These are phyloP conservation scores for Monilinia laxa DNA, from an alignment of 2,329 filamentous ascomycete species.

Conservation along the genomic window DNA sequence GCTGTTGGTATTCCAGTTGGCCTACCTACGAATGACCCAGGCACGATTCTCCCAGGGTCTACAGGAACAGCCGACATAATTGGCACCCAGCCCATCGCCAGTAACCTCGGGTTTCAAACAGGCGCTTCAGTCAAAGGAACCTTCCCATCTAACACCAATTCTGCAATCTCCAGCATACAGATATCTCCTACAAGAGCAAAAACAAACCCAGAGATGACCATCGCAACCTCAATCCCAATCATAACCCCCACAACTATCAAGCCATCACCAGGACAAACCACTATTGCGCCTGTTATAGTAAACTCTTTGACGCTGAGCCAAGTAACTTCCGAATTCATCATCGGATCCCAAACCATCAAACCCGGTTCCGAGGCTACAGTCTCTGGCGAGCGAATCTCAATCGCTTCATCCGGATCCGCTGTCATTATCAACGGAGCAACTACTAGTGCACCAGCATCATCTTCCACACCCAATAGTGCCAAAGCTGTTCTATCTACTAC, in stretches of 20 bases:
- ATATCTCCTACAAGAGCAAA: not conserved
- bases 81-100: constrained; percentile 6
- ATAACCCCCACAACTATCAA: constrained; percentile 14
- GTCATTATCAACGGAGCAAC: constrained; percentile 32
- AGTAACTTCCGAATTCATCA: constrained; percentile 28
- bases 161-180: not conserved
- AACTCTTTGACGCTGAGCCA: constrained; percentile 31
- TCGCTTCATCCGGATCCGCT: constrained; percentile 28
- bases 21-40: constrained; percentile 3
- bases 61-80: not conserved
- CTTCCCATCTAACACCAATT: not conserved
- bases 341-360: constrained; percentile 33
- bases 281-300: constrained; percentile 28
- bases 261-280: constrained; percentile 21
- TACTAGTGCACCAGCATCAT: constrained; percentile 11
- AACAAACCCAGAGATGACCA: not conserved
- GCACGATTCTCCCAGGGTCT: not conserved
- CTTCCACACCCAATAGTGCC: not conserved
- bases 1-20: constrained; percentile 12
- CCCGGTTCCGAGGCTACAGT: constrained; percentile 34
- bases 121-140: not conserved
- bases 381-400: constrained; percentile 31
- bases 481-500: constrained; percentile 15
- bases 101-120: not conserved
- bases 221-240: not conserved